Evolutionary conservation across 148 eudicot genomes (phyloP).

Genomic region (Nepenthes gracilis): DNA sequence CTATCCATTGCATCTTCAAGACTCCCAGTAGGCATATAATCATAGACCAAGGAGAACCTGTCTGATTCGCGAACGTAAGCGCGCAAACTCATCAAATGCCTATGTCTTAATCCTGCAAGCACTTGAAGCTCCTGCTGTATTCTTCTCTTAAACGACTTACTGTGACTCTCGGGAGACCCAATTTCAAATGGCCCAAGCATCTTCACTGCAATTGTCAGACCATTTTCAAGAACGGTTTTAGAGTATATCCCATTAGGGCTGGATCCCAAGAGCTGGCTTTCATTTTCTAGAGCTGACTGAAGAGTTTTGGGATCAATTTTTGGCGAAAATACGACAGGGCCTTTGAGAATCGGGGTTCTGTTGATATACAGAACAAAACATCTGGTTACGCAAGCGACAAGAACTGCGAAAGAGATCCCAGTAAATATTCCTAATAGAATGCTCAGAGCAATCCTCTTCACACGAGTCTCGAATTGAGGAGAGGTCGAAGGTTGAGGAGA

Average conservation of each 20-base stretch:
- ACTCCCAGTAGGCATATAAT: slow-evolving; percentile 61
- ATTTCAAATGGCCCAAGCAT: slow-evolving; percentile 43
- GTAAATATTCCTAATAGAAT: slow-evolving; percentile 41
- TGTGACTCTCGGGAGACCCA: slow-evolving; percentile 20
- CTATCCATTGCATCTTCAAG: slow-evolving; percentile 59
- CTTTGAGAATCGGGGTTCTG: slow-evolving; percentile 58
- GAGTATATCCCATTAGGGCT: slow-evolving; percentile 55
- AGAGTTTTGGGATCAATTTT: slow-evolving; percentile 52
- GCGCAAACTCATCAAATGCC: slow-evolving; percentile 76
- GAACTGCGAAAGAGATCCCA: slow-evolving; percentile 39
- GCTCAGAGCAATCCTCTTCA: slow-evolving; percentile 39
- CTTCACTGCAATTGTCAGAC: slow-evolving; percentile 64
- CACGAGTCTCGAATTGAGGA: too few relatives aligned
- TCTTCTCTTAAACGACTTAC: slow-evolving; percentile 43
- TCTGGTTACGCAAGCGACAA: slow-evolving; percentile 40
- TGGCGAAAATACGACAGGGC: slow-evolving; percentile 80
- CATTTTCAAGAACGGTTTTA: slow-evolving; percentile 62
- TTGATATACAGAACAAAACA: slow-evolving; percentile 44
- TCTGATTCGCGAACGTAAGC: slow-evolving; percentile 56
- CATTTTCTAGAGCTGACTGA: slow-evolving; percentile 43
- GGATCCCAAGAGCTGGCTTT: slow-evolving; percentile 43
- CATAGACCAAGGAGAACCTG: slow-evolving; percentile 54
- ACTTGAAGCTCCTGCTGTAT: slow-evolving; percentile 55
- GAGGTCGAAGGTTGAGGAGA: too few relatives aligned
- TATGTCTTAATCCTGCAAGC: slow-evolving; percentile 56